phyloP scores from a whole-genome alignment of 73 alveolate genomes.

The Tetrahymena elliotti region DNA sequence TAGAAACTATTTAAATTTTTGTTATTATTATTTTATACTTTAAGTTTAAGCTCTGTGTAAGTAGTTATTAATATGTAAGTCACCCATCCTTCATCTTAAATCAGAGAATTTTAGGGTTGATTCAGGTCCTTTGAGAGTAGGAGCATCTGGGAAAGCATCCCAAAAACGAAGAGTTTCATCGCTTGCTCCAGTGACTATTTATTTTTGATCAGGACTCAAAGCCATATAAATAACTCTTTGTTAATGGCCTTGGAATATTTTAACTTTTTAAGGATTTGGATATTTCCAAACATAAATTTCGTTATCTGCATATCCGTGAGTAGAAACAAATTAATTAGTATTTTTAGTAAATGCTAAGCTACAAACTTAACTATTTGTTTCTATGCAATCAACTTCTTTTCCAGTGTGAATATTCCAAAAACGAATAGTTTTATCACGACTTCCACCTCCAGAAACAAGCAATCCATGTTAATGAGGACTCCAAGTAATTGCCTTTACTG shows the following conservation, averaged over 20 bases:
- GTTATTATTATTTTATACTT: too few relatives aligned
- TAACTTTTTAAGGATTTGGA: constrained; percentile 43
- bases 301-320: constrained; percentile 72
- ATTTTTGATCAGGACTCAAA: constrained; percentile 59
- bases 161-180: constrained; percentile 83
- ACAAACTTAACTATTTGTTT: constrained; percentile 76
- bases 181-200: constrained; percentile 67
- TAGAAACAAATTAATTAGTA: constrained; percentile 63
- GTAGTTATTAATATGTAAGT: too few relatives aligned
- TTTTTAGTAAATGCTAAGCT: constrained; percentile 75
- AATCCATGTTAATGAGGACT: constrained; percentile 77
- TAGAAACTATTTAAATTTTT: not conserved
- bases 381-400: constrained; percentile 41
- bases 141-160: constrained; percentile 52
- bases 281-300: constrained; percentile 62
- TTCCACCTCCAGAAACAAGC: constrained; percentile 90
- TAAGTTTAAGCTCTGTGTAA: too few relatives aligned
- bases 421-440: constrained; percentile 65
- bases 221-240: constrained; percentile 63
- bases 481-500: constrained; percentile 88
- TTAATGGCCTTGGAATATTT: constrained; percentile 70
- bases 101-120: not conserved
- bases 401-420: constrained; percentile 76
- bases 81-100: not conserved
- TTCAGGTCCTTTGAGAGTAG: not conserved